Base-by-base conservation (phyloP, 2,329 filamentous ascomycete genomes). In the Rhynchosporium graminicola region DNA sequence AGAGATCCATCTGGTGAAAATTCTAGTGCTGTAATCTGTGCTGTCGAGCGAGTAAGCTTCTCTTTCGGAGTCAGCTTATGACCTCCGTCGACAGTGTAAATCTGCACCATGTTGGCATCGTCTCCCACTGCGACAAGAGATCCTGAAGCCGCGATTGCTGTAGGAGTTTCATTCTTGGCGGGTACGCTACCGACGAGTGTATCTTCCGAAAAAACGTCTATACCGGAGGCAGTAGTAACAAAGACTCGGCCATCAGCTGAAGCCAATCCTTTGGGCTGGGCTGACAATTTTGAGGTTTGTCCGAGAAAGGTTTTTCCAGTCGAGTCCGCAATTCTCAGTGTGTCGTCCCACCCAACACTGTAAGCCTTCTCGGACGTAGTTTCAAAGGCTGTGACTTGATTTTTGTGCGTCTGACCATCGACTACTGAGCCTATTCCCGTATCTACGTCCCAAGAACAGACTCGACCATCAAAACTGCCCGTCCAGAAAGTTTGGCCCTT, bases 341-440 rank as follows among this genome's bases (percentile, higher is more conserved):
- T 92, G 75, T 99, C 95, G 73, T 99, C 95, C 95, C 94, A 99
- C 66, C 88, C 93, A 59, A 94, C 90, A 71, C 88, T 94, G 78
- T 91, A 93, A n/a, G 92, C 85, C 67, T 86, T 83, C 40, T 86
- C 83, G 2, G 80, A 74, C 7, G 80, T 79, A 0, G 85, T 79
- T 2, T 88, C 80, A 67, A 99, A 88, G 57, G 90, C 90, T 3
- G 87, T 86, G 57, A 98, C 86, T 75, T 96, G 93, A 75, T 94
- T 96, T 7, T 89, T 89, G 76, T 97, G 95, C 3, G 85, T 80
- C 67, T 91, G 86, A 33, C 95, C 94, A 65, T 95, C 90, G 10
- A 96, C 83, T 12, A 84, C 82, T 36, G 86, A 82, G 28, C 88
- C 91, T 48, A 80, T 75, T 1, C 93, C 94, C 3, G 82, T 84